Percentiles rank a stretch among this genome's conserved stretches.
phyloP scores from a whole-genome alignment of 441 rosid species.

The Populus tomentosa region DNA sequence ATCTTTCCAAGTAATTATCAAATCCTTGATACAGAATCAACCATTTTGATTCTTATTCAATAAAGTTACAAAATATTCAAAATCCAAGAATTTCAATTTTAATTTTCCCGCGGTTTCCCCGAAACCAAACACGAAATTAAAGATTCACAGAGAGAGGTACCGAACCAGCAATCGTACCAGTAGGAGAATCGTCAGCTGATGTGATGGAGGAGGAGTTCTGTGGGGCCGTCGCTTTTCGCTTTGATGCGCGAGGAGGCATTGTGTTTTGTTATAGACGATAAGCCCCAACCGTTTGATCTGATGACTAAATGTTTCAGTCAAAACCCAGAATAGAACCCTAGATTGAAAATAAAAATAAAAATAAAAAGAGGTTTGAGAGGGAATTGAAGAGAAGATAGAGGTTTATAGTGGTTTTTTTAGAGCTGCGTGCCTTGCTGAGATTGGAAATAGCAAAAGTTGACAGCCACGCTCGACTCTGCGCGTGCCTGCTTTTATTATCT shows the following conservation, averaged over 20 bases:
- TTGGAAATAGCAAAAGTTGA: background rate
- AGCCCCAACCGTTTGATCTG: slow-evolving; percentile 24
- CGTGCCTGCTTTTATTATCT: background rate
- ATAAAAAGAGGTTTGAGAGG: background rate
- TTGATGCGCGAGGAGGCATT: slow-evolving; percentile 39
- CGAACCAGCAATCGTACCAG: slow-evolving; percentile 25
- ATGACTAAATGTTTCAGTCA: slow-evolving; percentile 10
- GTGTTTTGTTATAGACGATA: slow-evolving; percentile 3
- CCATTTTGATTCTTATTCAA: background rate
- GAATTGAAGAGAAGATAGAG: background rate
- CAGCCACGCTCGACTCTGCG: background rate
- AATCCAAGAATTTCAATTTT: background rate
- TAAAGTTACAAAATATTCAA: background rate
- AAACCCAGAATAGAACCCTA: slow-evolving; percentile 25
- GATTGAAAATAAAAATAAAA: background rate
- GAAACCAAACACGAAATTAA: slow-evolving; percentile 8
- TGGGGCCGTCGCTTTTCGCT: slow-evolving; percentile 43
- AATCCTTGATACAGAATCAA: background rate
- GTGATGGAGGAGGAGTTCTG: slow-evolving; percentile 28
- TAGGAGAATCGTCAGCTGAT: slow-evolving; percentile 25
- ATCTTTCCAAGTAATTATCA: background rate
- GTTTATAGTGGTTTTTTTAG: background rate
- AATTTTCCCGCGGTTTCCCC: slow-evolving; percentile 21
- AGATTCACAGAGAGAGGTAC: background rate
- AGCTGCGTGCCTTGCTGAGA: background rate